phyloP scores from a whole-genome alignment of 306 rosid genomes.

The Trifolium dubium region DNA sequence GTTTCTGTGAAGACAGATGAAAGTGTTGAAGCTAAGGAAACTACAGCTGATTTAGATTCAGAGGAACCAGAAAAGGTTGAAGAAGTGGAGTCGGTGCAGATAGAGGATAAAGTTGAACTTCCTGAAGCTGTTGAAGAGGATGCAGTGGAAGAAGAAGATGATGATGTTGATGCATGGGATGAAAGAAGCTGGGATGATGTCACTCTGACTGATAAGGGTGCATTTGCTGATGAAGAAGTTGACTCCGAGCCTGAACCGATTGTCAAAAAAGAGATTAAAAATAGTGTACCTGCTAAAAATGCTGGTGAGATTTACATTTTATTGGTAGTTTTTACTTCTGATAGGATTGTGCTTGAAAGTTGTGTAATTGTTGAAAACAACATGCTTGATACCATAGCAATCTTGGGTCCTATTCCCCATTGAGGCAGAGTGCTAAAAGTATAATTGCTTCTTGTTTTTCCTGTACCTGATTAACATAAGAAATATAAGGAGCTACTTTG shows the following conservation, averaged over 20 bases:
- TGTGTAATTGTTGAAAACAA: slow-evolving; percentile 32
- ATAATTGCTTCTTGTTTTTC: not conserved
- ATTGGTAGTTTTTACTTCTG: slow-evolving; percentile 17
- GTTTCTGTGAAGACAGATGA: slow-evolving; percentile 58
- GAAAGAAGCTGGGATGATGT: slow-evolving; percentile 97
- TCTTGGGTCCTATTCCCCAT: too few species aligned
- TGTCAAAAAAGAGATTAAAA: slow-evolving; percentile 54
- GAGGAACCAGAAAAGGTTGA: slow-evolving; percentile 39
- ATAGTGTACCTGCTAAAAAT: slow-evolving; percentile 42
- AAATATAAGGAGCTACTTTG: not conserved
- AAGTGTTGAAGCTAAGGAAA: slow-evolving; percentile 60
- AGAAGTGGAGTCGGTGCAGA: slow-evolving; percentile 21
- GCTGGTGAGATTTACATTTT: slow-evolving; percentile 52
- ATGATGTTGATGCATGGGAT: slow-evolving; percentile 95
- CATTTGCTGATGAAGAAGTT: slow-evolving; percentile 92
- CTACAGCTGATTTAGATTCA: slow-evolving; percentile 43
- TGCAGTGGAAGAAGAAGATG: slow-evolving; percentile 44
- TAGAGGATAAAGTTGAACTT: slow-evolving; percentile 62
- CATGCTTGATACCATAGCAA: not conserved
- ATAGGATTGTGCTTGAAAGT: slow-evolving; percentile 1
- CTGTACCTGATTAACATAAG: not conserved
- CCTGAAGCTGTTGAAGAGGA: slow-evolving; percentile 63
- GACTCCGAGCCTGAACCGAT: slow-evolving; percentile 66
- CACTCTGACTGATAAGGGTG: slow-evolving; percentile 60
- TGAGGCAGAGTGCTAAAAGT: not conserved